Base-by-base conservation (phyloP, 257 asterid species). In the Solanum paucissectum region DNA sequence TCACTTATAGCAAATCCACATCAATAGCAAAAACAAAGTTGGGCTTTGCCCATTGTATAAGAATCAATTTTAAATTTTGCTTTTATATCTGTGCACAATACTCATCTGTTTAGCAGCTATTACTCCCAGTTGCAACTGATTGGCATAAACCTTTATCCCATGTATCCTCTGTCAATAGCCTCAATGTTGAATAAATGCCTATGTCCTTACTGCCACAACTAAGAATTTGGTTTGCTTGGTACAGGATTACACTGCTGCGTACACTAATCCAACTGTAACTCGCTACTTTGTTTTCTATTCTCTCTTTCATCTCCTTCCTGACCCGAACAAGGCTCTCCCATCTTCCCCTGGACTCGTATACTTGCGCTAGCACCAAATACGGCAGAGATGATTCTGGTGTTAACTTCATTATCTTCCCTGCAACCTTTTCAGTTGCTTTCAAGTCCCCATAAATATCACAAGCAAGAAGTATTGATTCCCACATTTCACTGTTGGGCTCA, bases 261-360 rank as follows among this genome's bases (percentile, higher is more conserved):
- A 93, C 46, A 66, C 94, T 87, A 88, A 94, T 90, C 93, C 91
- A 91, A 91, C 98, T 93, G 89, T 90, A 88, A 42, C 91, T 93
- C 69, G 60, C 89, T 66, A 83, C 86, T 83, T 20, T 18, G 42
- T 29, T 81, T 81, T 90, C 86, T 88, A 62, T 49, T 72, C 89
- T 87, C 88, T 88, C 92, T 52, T 75, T 90, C 92, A 93, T 91
- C 87, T 87, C 84, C 86, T 87, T 93, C 90, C 87, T 93, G 73
- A 93, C 94, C 86, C 96, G 93, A 88, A 95, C 95, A 21, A 93
- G 90, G 85, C 95, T 91, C 86, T 95, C 98, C 98, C 98, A 95
- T 90, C 91, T 93, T 49, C 94, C 95, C 55, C 85, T 88, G 46
- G 75, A 87, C 89, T 92, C 95, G 18, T 92, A 95, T 27, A 83